A percentile compares a stretch with the other conserved stretches of the same genome.
These are phyloP conservation scores for Gracilaria domingensis DNA, from an alignment of 23 red algal species.

Conservation along the genomic window DNA sequence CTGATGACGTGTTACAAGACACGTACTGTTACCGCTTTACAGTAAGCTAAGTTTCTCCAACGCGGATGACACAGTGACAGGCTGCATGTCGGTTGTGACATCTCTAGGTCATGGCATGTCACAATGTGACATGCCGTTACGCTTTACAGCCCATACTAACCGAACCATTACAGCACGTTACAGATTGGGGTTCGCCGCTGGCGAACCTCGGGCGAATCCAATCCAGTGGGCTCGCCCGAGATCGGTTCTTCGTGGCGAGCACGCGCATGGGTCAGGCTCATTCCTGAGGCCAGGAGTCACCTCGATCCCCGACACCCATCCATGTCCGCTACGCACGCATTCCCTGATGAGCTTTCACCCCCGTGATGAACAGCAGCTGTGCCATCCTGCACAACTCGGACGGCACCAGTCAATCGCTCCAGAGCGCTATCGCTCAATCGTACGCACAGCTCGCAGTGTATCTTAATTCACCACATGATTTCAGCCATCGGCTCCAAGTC, in stretches of 20 bases:
- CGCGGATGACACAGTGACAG: not conserved
- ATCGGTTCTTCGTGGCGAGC: not conserved
- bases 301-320: no score
- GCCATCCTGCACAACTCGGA: slow-evolving; percentile 2
- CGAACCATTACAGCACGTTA: no score
- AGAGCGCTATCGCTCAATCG: not conserved
- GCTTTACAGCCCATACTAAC: no score
- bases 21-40: not conserved
- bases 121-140: no score
- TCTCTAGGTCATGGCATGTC: not conserved
- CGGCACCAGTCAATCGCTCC: not conserved
- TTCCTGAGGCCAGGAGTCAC: no score
- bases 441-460: not conserved
- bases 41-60: not conserved
- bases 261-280: no score
- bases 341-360: not conserved
- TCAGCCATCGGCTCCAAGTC: not conserved
- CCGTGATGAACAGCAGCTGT: not conserved
- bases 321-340: not conserved
- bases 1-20: not conserved
- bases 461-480: not conserved
- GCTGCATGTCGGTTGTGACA: no score
- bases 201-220: no score
- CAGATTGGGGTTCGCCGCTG: no score
- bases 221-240: no score